A percentile compares a stretch with the other conserved stretches of the same genome.
Conservation (phyloP, 345 rosid genomes). For the Citrus mangshanensis region DNA sequence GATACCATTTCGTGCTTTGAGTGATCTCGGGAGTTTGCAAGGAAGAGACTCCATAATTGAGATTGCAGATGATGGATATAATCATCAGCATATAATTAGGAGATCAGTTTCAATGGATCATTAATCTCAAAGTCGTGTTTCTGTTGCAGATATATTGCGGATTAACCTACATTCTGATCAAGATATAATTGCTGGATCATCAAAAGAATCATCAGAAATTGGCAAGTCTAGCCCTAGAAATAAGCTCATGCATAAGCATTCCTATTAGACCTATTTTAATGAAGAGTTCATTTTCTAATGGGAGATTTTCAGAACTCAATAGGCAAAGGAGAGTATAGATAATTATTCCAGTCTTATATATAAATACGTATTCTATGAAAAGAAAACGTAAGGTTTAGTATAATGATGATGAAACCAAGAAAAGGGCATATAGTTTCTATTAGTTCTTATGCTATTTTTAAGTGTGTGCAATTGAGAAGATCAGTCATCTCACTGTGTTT, state of each 20-base stretch:
- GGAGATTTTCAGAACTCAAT: slow-evolving; percentile 36
- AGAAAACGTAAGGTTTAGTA: not conserved
- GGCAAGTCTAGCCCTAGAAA: slow-evolving; percentile 28
- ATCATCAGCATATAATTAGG: slow-evolving; percentile 14
- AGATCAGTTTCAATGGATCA: slow-evolving; percentile 64
- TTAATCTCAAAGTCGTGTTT: slow-evolving; percentile 30
- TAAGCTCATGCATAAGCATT: slow-evolving; percentile 23
- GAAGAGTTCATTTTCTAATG: slow-evolving; percentile 69
- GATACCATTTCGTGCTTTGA: slow-evolving; percentile 31
- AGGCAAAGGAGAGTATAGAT: slow-evolving; percentile 35
- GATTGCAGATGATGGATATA: slow-evolving; percentile 30
- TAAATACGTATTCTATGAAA: not conserved
- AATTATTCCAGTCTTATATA: slow-evolving; percentile 17
- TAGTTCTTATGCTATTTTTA: too few species aligned
- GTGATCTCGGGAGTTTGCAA: slow-evolving; percentile 36
- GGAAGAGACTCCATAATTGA: slow-evolving; percentile 36
- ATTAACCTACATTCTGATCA: slow-evolving; percentile 31
- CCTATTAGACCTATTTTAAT: slow-evolving; percentile 20
- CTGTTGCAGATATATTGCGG: slow-evolving; percentile 40
- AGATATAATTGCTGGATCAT: slow-evolving; percentile 20
- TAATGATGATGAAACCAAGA: too few species aligned
- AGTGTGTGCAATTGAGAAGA: too few species aligned
- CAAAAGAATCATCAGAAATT: slow-evolving; percentile 26
- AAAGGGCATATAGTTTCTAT: too few species aligned
- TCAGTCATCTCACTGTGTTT: too few species aligned